Base-by-base conservation (phyloP, 495 filamentous ascomycete species). In the Annulohypoxylon bovei region DNA sequence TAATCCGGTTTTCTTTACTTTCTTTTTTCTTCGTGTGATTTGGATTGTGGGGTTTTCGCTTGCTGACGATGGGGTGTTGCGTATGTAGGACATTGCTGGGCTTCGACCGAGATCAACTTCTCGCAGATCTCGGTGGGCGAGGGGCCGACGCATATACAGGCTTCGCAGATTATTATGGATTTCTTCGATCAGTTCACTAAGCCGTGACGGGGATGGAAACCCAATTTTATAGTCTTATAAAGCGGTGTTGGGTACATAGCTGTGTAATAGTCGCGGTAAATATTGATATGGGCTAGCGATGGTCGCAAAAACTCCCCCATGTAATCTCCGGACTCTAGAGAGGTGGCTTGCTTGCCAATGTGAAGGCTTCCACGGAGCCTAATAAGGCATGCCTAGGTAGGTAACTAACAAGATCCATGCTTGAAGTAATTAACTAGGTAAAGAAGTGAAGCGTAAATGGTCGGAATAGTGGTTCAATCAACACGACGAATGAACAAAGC, bases 81-180 rank as follows among this genome's bases (percentile, higher is more conserved):
- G 25, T 32, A 20, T n/a, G n/a, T 25, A 76, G 73, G 71, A n/a
- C 76, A 78, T 47, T 75, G 72, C 55, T 78, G 76, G 76, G 76
- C 76, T 16, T 76, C 74, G 58, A 76, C 76, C 9, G 76, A 76
- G n/a, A 73, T 76, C 59, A 78, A 78, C 68, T 78, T 77, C 54
- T 78, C 74, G 1, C 74, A 77, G 47, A 62, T 78, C 22, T 66
- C 76, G 8, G 76, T 69, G 8, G 72, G 62, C 1, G 69, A 76
- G 42, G 65, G 62, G 0, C 76, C 76, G 28, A 78, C 76, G 8
- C 72, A 76, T 44, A 76, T 78, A 25, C 62, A 75, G 44, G 76
- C 76, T n/a, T 76, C 71, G 46, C 66, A 73, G 47, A 69, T 78
- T 7, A 72, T 78, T 12, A 72, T 73, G 69, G 69, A 75, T 6